Conservation (phyloP, 2,329 filamentous ascomycete species). For the Emergomyces africanus region DNA sequence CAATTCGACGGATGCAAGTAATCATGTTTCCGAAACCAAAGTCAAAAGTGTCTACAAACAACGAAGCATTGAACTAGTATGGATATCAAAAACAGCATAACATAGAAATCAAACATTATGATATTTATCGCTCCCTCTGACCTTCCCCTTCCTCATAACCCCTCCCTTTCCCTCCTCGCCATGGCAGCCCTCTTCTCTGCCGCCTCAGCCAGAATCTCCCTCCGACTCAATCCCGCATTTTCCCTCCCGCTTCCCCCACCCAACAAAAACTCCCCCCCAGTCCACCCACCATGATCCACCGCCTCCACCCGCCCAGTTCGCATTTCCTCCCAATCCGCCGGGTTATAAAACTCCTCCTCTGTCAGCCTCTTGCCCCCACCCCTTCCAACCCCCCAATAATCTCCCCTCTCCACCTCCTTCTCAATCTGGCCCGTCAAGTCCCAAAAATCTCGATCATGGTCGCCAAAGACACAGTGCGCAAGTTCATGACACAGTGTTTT, state of each 20-base stretch:
- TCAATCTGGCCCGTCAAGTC: slow-evolving; percentile 77
- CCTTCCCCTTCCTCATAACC: slow-evolving; percentile 3
- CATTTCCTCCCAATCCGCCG: slow-evolving; percentile 40
- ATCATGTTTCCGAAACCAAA: not conserved
- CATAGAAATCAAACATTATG: not conserved
- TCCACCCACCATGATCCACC: slow-evolving; percentile 63
- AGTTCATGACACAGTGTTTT: slow-evolving; percentile 92
- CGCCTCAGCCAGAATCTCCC: slow-evolving; percentile 63
- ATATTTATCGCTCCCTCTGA: not conserved
- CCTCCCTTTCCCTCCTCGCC: slow-evolving; percentile 29
- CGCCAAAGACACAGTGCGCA: slow-evolving; percentile 75
- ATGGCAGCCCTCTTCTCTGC: slow-evolving; percentile 54
- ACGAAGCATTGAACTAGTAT: not conserved
- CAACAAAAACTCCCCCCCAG: slow-evolving; percentile 64
- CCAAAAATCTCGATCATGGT: slow-evolving; percentile 85
- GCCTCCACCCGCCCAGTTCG: slow-evolving; percentile 34
- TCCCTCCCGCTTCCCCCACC: slow-evolving; percentile 30
- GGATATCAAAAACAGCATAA: not conserved
- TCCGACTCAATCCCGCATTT: slow-evolving; percentile 45
- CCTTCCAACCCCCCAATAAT: slow-evolving; percentile 67
- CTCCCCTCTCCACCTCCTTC: slow-evolving; percentile 64
- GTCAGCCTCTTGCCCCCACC: slow-evolving; percentile 52
- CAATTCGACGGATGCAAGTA: not conserved
- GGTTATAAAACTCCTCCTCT: slow-evolving; percentile 46
- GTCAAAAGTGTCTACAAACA: not conserved